These are phyloP conservation scores for Penicillium concentricum DNA, from an alignment of 2,329 filamentous ascomycete species.

Conservation along the genomic window DNA sequence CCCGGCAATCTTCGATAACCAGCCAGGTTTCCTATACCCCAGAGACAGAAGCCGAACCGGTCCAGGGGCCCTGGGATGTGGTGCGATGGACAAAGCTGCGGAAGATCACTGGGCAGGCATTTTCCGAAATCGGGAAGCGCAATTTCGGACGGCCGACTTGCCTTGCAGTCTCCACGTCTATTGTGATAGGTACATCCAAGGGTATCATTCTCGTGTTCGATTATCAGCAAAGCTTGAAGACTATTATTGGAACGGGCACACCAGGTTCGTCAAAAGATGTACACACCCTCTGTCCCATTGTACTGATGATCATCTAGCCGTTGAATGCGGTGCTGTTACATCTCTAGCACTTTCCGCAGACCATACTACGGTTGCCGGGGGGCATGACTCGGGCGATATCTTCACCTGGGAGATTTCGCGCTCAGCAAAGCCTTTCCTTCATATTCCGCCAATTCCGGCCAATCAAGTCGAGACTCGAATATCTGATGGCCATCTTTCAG, in stretches of 20 bases:
- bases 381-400: slow-evolving; percentile 85
- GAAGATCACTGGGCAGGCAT: slow-evolving; percentile 84
- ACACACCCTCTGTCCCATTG: not conserved
- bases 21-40: slow-evolving; percentile 66
- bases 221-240: slow-evolving; percentile 92
- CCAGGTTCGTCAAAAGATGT: slow-evolving; percentile 61
- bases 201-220: slow-evolving; percentile 95
- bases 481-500: slow-evolving; percentile 78
- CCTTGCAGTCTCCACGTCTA: slow-evolving; percentile 80
- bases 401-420: slow-evolving; percentile 94
- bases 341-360: slow-evolving; percentile 89
- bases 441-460: slow-evolving; percentile 74
- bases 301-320: slow-evolving; percentile 54
- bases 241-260: slow-evolving; percentile 88
- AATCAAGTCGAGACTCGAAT: slow-evolving; percentile 63
- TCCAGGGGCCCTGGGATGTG: slow-evolving; percentile 89
- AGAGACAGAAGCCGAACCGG: slow-evolving; percentile 64
- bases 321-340: slow-evolving; percentile 86
- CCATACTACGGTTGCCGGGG: slow-evolving; percentile 85
- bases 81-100: slow-evolving; percentile 92
- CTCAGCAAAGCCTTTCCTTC: slow-evolving; percentile 81
- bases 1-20: slow-evolving; percentile 74
- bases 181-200: slow-evolving; percentile 89
- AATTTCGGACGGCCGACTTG: slow-evolving; percentile 92
- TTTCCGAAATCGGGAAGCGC: slow-evolving; percentile 86